Percentiles rank a stretch among this genome's conserved stretches.
Evolutionary conservation across 2,329 filamentous ascomycete species (phyloP).

Genomic region (Pyricularia sp.): DNA sequence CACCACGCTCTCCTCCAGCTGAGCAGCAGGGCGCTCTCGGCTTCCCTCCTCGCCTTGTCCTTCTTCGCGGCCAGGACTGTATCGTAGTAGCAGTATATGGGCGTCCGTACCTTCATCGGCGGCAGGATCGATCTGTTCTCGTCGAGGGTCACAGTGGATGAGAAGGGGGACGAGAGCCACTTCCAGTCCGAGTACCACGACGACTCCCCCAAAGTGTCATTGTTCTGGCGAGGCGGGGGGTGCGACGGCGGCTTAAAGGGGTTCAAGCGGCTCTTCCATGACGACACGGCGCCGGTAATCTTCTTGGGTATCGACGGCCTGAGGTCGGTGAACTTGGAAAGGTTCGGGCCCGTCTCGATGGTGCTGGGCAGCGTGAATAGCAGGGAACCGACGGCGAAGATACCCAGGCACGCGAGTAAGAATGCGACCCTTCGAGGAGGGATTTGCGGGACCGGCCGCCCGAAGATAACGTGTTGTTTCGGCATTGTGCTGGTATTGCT

Average conservation of each 20-base stretch:
- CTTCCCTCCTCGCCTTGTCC: slow-evolving; percentile 50
- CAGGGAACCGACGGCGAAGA: slow-evolving; percentile 41
- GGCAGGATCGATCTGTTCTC: slow-evolving; percentile 76
- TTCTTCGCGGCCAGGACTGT: slow-evolving; percentile 39
- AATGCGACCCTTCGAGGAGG: slow-evolving; percentile 38
- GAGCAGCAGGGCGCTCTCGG: slow-evolving; percentile 66
- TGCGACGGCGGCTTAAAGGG: slow-evolving; percentile 60
- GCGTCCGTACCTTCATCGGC: slow-evolving; percentile 53
- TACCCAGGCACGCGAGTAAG: slow-evolving; percentile 34
- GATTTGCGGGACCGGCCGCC: slow-evolving; percentile 36
- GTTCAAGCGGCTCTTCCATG: slow-evolving; percentile 38
- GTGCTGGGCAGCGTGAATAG: slow-evolving; percentile 37
- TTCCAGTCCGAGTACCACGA: slow-evolving; percentile 84
- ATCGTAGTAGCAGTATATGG: slow-evolving; percentile 89
- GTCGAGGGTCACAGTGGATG: slow-evolving; percentile 64
- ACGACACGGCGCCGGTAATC: slow-evolving; percentile 22
- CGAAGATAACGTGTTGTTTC: slow-evolving; percentile 31
- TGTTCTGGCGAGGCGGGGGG: slow-evolving; percentile 58
- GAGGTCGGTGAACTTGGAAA: slow-evolving; percentile 35
- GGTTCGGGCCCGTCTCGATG: slow-evolving; percentile 32
- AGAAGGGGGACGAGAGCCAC: slow-evolving; percentile 78
- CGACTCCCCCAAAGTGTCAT: slow-evolving; percentile 65
- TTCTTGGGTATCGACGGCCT: slow-evolving; percentile 36
- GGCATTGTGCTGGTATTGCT: slow-evolving; percentile 25
- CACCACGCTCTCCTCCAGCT: slow-evolving; percentile 92